A percentile compares a stretch with the other conserved stretches of the same genome.
Conservation (phyloP, 108 stramenopile species). For the Discostella stelligeroides region DNA sequence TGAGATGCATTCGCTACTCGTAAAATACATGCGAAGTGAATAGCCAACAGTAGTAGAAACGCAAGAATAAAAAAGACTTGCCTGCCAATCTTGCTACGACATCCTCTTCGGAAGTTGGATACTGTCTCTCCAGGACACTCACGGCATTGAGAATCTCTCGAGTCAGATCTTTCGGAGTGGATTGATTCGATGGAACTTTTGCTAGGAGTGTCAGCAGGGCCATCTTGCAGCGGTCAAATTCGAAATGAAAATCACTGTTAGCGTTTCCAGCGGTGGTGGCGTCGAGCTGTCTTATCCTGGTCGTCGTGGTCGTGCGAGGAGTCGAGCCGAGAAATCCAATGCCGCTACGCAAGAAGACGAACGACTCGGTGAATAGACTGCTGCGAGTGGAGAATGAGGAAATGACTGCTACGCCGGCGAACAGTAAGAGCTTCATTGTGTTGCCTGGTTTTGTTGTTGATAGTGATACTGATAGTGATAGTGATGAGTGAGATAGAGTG, state of each 20-base stretch:
- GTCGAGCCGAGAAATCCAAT: not conserved
- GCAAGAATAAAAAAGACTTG: no score
- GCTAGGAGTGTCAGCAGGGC: slow-evolving; percentile 22
- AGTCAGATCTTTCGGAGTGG: slow-evolving; percentile 62
- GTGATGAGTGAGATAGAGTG: no score
- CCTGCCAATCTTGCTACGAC: slow-evolving; percentile 57
- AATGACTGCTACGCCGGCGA: not conserved
- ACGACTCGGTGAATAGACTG: not conserved
- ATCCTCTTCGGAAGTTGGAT: slow-evolving; percentile 59
- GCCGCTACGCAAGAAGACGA: not conserved
- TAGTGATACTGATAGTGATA: no score
- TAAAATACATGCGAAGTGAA: no score
- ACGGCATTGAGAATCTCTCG: slow-evolving; percentile 57
- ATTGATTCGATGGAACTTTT: slow-evolving; percentile 35
- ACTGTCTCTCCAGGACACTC: slow-evolving; percentile 50
- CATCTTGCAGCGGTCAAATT: slow-evolving; percentile 2
- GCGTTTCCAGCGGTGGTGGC: not conserved
- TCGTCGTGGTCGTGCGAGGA: not conserved
- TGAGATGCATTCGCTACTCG: no score
- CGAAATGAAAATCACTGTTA: not conserved
- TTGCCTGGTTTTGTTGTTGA: no score
- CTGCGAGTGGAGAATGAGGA: not conserved
- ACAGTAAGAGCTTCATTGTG: not conserved
- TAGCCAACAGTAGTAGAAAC: no score
- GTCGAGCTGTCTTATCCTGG: not conserved